Percentiles rank a stretch among this genome's conserved stretches.
phyloP scores from a whole-genome alignment of 306 rosid species.

The Prosopis cineraria region DNA sequence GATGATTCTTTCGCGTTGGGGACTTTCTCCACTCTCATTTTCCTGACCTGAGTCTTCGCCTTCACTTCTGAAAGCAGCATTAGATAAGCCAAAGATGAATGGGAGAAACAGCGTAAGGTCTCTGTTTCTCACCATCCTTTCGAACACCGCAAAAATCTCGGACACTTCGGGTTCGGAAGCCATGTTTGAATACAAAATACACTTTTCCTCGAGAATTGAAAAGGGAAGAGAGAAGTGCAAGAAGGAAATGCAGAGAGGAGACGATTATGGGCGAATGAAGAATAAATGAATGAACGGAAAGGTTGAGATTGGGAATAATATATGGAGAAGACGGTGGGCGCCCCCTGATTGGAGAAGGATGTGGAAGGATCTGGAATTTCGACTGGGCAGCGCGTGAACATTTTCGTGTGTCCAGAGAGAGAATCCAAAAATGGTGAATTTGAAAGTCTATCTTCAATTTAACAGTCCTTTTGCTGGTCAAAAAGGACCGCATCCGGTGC shows the following conservation, averaged over 20 bases:
- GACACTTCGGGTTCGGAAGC: constrained; percentile 54
- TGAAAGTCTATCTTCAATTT: constrained; percentile 15
- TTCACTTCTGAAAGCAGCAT: neutral
- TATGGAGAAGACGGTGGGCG: neutral
- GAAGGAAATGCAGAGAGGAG: neutral
- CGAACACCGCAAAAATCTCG: constrained; percentile 50
- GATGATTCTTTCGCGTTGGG: constrained; percentile 47
- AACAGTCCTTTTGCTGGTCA: neutral
- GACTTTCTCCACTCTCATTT: neutral
- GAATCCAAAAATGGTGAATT: neutral
- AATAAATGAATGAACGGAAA: no score
- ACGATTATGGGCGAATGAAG: neutral
- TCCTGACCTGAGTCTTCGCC: constrained; percentile 32
- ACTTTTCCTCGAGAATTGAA: neutral
- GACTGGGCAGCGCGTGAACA: neutral
- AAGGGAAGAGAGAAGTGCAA: neutral
- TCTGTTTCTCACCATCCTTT: constrained; percentile 45
- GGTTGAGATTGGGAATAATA: neutral
- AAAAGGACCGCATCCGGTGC: no score
- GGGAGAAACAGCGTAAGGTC: constrained; percentile 63
- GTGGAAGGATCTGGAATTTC: constrained; percentile 75
- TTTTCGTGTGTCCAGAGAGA: neutral
- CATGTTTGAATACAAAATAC: constrained; percentile 24
- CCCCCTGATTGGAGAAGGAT: constrained; percentile 39
- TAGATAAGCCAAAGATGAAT: constrained; percentile 56